Conservation (phyloP, 768 basidiomycete species). For the Podaxis mareebaensis region DNA sequence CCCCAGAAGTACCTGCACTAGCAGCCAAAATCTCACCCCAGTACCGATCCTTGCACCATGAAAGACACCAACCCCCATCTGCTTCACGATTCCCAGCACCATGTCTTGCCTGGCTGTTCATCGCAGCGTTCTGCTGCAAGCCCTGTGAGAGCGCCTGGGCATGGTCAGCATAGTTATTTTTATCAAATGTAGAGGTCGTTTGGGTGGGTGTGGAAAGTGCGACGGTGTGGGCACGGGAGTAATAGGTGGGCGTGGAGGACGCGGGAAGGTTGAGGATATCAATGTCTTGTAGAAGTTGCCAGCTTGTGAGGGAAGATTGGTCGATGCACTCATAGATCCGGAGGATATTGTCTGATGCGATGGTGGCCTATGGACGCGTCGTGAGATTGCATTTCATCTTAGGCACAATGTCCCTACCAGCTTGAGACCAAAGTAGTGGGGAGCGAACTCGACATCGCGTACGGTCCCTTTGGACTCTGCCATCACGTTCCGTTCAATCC, state of each 20-base stretch:
- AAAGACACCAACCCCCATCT: constrained; percentile 89
- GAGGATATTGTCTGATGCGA: constrained; percentile 85
- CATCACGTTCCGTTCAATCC: constrained; percentile 75
- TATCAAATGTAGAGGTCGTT: constrained; percentile 53
- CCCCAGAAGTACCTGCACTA: constrained; percentile 67
- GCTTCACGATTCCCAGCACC: constrained; percentile 72
- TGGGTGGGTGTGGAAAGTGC: constrained; percentile 76
- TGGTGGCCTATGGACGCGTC: constrained; percentile 65
- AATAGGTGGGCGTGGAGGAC: constrained; percentile 36
- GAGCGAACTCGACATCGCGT: constrained; percentile 83
- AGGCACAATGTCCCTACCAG: constrained; percentile 50
- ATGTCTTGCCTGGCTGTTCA: constrained; percentile 29
- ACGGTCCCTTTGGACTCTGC: constrained; percentile 87
- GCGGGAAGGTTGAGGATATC: constrained; percentile 60
- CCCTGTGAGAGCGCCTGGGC: constrained; percentile 65
- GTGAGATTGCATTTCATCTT: not conserved
- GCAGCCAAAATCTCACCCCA: constrained; percentile 92
- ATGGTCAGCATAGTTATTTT: constrained; percentile 58
- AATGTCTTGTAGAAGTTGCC: constrained; percentile 77
- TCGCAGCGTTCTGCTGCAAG: constrained; percentile 31
- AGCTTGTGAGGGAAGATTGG: constrained; percentile 67
- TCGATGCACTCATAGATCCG: constrained; percentile 92
- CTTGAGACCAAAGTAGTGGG: constrained; percentile 85
- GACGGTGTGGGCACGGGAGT: constrained; percentile 47
- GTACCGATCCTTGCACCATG: constrained; percentile 95